Evolutionary conservation across 306 rosid species (phyloP).

Genomic region (Sicyos edulis): DNA sequence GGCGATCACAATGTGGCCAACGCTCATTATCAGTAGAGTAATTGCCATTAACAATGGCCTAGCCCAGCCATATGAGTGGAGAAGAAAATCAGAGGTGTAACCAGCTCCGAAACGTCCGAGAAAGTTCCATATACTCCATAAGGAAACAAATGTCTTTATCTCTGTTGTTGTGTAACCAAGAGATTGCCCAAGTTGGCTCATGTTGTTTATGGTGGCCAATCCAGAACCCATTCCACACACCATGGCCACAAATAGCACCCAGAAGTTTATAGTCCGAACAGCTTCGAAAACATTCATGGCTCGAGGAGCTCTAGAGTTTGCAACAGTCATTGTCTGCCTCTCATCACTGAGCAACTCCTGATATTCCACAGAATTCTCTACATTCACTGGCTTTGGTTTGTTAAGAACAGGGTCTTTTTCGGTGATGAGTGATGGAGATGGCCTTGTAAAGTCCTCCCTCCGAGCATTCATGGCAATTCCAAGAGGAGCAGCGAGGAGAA

Average conservation of each 20-base stretch:
- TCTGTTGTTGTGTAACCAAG: too few relatives aligned
- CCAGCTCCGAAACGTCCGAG: too few relatives aligned
- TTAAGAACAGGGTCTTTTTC: conserved; percentile 25
- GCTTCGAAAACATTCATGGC: conserved; percentile 28
- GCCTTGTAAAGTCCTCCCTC: conserved; percentile 28
- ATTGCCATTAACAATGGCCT: conserved; percentile 57
- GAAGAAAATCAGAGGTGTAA: conserved; percentile 59
- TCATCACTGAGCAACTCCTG: conserved; percentile 22
- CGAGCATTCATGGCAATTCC: conserved; percentile 59
- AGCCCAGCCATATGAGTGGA: conserved; percentile 61
- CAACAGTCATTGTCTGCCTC: conserved; percentile 20
- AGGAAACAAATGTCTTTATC: too few relatives aligned
- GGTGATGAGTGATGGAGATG: conserved; percentile 8
- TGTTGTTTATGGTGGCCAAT: too few relatives aligned
- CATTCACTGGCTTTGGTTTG: conserved; percentile 11
- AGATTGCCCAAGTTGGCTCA: too few relatives aligned
- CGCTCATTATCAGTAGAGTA: conserved; percentile 47
- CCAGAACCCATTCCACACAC: too few relatives aligned
- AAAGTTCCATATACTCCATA: too few relatives aligned
- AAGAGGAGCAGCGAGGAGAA: conserved; percentile 52
- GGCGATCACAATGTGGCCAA: conserved; percentile 60
- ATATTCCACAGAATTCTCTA: conserved; percentile 29
- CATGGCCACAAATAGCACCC: too few relatives aligned
- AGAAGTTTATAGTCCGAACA: too few relatives aligned
- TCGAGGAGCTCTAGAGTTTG: conserved; percentile 23